Evolutionary conservation across 805 yeast species (phyloP).

Genomic region (Pichia rugopelliculosa): DNA sequence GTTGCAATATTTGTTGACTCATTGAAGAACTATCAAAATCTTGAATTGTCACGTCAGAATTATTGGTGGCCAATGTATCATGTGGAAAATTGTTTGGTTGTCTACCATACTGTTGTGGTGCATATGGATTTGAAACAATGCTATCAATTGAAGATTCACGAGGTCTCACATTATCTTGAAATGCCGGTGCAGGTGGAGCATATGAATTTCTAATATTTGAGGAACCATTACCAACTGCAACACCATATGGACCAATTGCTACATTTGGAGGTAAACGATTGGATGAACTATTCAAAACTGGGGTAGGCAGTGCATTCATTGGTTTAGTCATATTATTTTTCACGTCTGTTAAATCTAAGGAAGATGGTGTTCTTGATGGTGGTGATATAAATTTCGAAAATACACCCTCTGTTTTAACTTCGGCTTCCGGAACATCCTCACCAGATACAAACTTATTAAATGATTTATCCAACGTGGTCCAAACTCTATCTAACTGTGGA

Average conservation of each 20-base stretch:
- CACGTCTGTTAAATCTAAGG: conserved; percentile 24
- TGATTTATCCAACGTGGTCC: conserved; percentile 83
- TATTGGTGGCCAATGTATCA: not conserved
- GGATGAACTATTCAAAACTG: not conserved
- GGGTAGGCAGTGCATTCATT: not conserved
- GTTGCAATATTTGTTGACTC: not conserved
- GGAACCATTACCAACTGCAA: not conserved
- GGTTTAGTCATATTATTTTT: not conserved
- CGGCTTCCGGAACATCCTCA: conserved; percentile 49
- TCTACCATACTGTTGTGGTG: not conserved
- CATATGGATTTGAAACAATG: not conserved
- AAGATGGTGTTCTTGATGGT: conserved; percentile 46
- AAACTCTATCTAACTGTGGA: conserved; percentile 52
- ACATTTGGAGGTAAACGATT: not conserved
- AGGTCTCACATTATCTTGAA: not conserved
- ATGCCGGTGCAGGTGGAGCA: not conserved
- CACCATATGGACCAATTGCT: not conserved
- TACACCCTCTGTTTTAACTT: conserved; percentile 41
- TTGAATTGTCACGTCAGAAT: not conserved
- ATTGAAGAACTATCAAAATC: not conserved
- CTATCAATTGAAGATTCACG: not conserved
- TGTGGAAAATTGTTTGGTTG: not conserved
- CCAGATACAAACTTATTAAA: conserved; percentile 79
- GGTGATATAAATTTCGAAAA: conserved; percentile 65
- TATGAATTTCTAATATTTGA: conserved; percentile 1